Base-by-base conservation (phyloP, 306 rosid species). In the Mimosa pudica region DNA sequence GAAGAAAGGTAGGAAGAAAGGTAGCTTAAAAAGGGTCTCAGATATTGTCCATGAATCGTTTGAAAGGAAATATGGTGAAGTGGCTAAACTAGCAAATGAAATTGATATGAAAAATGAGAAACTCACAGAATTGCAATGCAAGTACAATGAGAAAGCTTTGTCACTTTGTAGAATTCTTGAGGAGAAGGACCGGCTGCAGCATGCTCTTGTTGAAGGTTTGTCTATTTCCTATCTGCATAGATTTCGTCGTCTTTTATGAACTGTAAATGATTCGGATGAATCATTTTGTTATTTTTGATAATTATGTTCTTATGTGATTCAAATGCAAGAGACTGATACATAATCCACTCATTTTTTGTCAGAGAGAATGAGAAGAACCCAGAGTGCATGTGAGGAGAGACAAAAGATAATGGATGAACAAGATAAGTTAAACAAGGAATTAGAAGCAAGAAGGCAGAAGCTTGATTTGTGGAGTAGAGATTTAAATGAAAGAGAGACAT, bases 381-480 rank as follows among this genome's bases (percentile, higher is more conserved):
- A 85, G 12, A 82, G 69, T 72, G 92, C 98, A 14, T 91, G 96
- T 10, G 81, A 82, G 0, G 89, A 89, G 74, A 90, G 93, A 69
- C 79, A 70, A 38, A 88, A 87, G 87, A 87, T 93, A 52, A 83
- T 93, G 54, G 97, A 85, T 7, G 99, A 93, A 77, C 97, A 93
- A 80, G 97, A 93, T 51, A 91, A 89, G 24, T 61, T 95, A 84
- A 92, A 83, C 54, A 51, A 75, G 64, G 99, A 95, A 38, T 84
- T 95, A 89, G 98, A 93, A 81, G 69, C 62, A 8, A 95, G 93
- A 80, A 93, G 84, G 79, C 84, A 79, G 85, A 90, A 88, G 82
- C 95, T 95, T 80, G 96, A 95, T 84, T 51, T 87, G 41, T 86
- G 99, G 98, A 91, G 90, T 77, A 93, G 89, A 77, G 90, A 91